Base-by-base conservation (phyloP, 2,329 filamentous ascomycete species). In the Shiraia sp. region DNA sequence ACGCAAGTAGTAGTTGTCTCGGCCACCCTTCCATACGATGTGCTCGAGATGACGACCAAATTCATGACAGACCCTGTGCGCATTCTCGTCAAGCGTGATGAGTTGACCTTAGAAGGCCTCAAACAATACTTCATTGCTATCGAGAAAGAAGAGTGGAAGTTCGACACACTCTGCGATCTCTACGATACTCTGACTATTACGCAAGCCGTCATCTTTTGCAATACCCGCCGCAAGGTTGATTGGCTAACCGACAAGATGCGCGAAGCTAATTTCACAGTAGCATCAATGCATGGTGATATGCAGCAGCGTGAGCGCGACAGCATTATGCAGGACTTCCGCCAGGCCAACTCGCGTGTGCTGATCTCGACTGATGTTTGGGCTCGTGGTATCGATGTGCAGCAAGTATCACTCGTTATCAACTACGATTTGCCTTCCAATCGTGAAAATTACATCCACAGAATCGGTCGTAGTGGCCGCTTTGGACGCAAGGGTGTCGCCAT, bases 171-270 rank as follows among this genome's bases (percentile, higher is more conserved):
- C 4, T 97, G 90, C 72, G 93, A 99, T 75, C 85, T 99, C 43
- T 99, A 99, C 79, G 93, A 99, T 70, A 97, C 93, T 10, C 81
- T 99, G 31, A 99, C 93, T 40, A 97, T 99, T 66, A 97, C 93
- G 12, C 93, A 97, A 75, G 93, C 93, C 32, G 93, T 99, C 70
- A 99, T 99, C 70, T 99, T 99, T 80, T 99, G 93, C 81, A 99
- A 99, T 75, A 99, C 93, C 6, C 86, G 93, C 56, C 85, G 93
- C 72, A 99, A 99, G 87, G 93, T 99, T 38, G 93, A 99, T 72
- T 99, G 93, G 93, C 77, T 99, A 46, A 97, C 93, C 4, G 93
- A 99, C 75, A 99, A 99, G 80, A 96, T 99, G 89, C 88, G 90
- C 52, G 93, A 96, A 71, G 90, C 90, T 61, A 96, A 99, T 76